Conservation (phyloP, 352 stramenopile genomes). For the Pythium apleroticum region DNA sequence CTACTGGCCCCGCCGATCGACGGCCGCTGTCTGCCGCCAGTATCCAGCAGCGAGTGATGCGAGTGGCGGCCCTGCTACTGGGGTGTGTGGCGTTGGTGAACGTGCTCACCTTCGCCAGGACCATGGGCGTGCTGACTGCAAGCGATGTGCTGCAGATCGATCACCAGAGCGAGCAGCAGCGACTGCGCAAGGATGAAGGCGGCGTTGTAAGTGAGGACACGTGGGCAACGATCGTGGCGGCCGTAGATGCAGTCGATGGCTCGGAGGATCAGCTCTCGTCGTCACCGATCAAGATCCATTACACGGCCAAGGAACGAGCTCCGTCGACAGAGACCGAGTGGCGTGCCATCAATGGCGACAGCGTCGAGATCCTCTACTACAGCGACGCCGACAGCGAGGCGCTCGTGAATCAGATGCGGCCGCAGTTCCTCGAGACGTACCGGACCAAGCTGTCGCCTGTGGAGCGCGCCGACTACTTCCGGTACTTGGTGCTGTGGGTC, state of each 20-base stretch:
- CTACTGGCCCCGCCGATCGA: background rate
- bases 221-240: background rate
- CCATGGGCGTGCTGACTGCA: conserved; percentile 24
- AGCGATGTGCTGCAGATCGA: conserved; percentile 45
- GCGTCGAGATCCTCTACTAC: conserved; percentile 15
- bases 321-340: background rate
- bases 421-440: conserved; percentile 11
- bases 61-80: conserved; percentile 12
- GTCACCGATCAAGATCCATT: conserved; percentile 2
- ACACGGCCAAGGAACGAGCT: conserved; percentile 13
- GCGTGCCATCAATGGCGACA: background rate
- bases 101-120: background rate
- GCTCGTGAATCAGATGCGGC: background rate
- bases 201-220: background rate
- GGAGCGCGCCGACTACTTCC: conserved; percentile 21
- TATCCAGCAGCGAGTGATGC: background rate
- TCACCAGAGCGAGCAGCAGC: conserved; percentile 6
- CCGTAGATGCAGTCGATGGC: background rate
- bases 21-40: background rate
- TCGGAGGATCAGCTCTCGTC: background rate
- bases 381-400: conserved; percentile 5
- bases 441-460: conserved; percentile 15
- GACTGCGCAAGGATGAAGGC: background rate
- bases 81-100: conserved; percentile 18
- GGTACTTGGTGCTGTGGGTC: conserved; percentile 15